A percentile compares a stretch with the other conserved stretches of the same genome.
Evolutionary conservation across 208 protist genomes (phyloP).

Genomic region (Trypanosoma vivax): DNA sequence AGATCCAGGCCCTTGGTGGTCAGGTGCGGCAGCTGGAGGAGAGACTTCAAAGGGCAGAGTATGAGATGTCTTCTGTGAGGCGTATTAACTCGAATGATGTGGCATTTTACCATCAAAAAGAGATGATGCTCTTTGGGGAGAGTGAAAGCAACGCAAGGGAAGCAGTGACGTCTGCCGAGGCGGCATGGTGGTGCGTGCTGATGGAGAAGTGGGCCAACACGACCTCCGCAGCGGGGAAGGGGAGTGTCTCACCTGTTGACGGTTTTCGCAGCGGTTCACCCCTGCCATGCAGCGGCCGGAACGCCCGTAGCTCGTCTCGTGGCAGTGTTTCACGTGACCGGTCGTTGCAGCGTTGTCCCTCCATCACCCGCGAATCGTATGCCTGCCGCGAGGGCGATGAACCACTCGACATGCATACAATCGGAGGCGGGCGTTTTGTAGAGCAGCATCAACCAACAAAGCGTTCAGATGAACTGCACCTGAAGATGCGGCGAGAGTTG

Average conservation of each 20-base stretch:
- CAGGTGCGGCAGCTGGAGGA: constrained; percentile 14
- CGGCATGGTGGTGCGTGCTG: constrained; percentile 3
- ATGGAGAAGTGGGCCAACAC: background rate
- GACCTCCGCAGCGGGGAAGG: background rate
- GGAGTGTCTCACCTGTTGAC: background rate
- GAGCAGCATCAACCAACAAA: constrained; percentile 22
- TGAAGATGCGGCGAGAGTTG: constrained; percentile 7
- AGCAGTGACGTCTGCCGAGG: constrained; percentile 16
- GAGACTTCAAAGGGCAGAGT: constrained; percentile 14
- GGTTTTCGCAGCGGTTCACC: background rate
- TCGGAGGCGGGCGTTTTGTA: constrained; percentile 16
- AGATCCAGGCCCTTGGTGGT: constrained; percentile 13
- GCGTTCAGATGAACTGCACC: constrained; percentile 19
- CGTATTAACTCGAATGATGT: constrained; percentile 17
- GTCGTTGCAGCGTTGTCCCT: background rate
- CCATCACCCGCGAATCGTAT: constrained; percentile 12
- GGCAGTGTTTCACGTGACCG: background rate
- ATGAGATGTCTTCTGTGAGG: constrained; percentile 18
- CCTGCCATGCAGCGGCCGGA: background rate
- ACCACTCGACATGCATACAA: background rate
- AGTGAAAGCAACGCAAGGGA: constrained; percentile 16
- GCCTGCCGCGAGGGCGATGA: background rate
- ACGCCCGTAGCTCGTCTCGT: background rate
- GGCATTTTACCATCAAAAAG: constrained; percentile 13
- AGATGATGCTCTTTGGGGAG: constrained; percentile 12